Conservation (phyloP, 805 yeast species). For the Maudiozyma bulderi region DNA sequence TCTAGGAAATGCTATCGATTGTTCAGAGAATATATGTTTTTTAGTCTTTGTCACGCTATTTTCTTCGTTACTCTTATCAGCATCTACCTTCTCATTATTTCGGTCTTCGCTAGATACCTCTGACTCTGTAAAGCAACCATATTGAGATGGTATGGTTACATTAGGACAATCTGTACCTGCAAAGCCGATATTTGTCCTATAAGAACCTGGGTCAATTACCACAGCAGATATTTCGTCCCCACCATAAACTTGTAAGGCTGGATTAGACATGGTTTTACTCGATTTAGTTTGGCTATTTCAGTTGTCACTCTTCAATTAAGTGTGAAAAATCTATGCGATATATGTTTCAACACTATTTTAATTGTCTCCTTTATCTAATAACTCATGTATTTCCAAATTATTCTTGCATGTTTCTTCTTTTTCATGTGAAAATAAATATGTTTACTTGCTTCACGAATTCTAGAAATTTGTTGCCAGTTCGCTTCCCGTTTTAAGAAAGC, state of each 20-base stretch:
- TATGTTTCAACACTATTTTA: neutral
- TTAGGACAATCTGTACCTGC: conserved; percentile 90
- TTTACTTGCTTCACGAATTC: too few relatives aligned
- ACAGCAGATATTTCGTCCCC: conserved; percentile 82
- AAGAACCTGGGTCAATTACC: conserved; percentile 86
- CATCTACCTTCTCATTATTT: conserved; percentile 4
- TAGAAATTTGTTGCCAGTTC: too few relatives aligned
- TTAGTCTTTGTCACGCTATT: conserved; percentile 3
- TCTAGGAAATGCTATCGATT: conserved; percentile 43
- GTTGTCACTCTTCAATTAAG: neutral
- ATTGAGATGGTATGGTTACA: conserved; percentile 61
- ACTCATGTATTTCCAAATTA: too few relatives aligned
- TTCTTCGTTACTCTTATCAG: conserved; percentile 11
- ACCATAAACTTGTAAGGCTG: conserved; percentile 45
- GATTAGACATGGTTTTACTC: conserved; percentile 21
- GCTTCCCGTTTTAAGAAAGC: too few relatives aligned
- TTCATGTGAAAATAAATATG: too few relatives aligned
- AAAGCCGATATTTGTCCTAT: conserved; percentile 73
- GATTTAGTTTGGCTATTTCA: neutral
- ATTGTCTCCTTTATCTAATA: neutral
- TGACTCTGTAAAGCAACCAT: conserved; percentile 29
- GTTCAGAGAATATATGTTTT: conserved; percentile 29
- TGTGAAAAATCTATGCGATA: too few relatives aligned
- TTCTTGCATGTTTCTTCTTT: too few relatives aligned
- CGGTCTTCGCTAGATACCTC: neutral